Conservation (phyloP, 805 yeast genomes). For the Isabelozyma rhagii region DNA sequence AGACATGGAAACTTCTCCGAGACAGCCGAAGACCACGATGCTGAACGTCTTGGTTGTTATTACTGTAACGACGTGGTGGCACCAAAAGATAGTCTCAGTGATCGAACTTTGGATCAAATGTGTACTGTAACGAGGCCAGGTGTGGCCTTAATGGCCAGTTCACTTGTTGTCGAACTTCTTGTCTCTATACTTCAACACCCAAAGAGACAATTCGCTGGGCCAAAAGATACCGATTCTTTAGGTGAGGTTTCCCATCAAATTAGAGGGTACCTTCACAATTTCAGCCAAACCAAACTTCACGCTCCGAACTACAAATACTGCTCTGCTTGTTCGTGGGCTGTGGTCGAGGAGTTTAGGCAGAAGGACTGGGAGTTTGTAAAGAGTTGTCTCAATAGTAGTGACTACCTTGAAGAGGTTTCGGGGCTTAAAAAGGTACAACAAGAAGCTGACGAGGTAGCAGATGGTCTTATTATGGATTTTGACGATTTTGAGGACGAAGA, state of each 20-base stretch:
- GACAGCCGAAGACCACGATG: slow-evolving; percentile 14
- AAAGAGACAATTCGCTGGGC: slow-evolving; percentile 38
- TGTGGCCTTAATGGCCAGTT: slow-evolving; percentile 82
- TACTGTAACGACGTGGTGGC: slow-evolving; percentile 96
- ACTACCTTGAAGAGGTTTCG: slow-evolving; percentile 69
- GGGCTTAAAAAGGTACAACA: slow-evolving; percentile 75
- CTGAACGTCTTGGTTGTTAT: slow-evolving; percentile 75
- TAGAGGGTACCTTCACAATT: slow-evolving; percentile 76
- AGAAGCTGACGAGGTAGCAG: slow-evolving; percentile 57
- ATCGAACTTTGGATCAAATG: slow-evolving; percentile 93
- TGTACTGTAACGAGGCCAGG: slow-evolving; percentile 99
- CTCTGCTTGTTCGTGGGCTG: slow-evolving; percentile 76
- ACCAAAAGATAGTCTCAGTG: slow-evolving; percentile 83
- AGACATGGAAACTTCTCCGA: slow-evolving; percentile 66
- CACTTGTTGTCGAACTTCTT: slow-evolving; percentile 80
- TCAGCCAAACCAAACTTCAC: slow-evolving; percentile 58
- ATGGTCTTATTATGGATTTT: slow-evolving; percentile 7
- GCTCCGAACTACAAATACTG: slow-evolving; percentile 77
- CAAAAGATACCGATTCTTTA: slow-evolving; percentile 25
- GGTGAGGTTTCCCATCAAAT: slow-evolving; percentile 88
- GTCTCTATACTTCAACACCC: slow-evolving; percentile 73
- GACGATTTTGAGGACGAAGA: slow-evolving; percentile 25
- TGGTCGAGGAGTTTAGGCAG: slow-evolving; percentile 48
- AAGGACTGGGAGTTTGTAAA: slow-evolving; percentile 82
- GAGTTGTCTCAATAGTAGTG: slow-evolving; percentile 61